These are phyloP conservation scores for Seiridium cupressi DNA, from an alignment of 2,329 filamentous ascomycete genomes.

Conservation along the genomic window DNA sequence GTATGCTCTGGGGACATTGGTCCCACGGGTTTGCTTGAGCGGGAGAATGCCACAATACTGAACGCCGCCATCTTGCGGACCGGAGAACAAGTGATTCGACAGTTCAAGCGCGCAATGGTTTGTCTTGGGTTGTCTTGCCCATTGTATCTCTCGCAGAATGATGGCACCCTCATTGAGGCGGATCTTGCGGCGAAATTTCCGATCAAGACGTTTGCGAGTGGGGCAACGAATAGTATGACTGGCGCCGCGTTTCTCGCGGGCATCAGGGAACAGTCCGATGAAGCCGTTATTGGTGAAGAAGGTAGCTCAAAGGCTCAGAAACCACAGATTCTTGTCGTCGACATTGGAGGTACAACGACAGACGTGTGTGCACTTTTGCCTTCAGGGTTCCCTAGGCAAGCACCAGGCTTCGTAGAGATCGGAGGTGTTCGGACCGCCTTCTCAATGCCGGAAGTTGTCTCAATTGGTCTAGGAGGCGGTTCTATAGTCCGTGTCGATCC, in stretches of 20 bases:
- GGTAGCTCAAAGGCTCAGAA: too few relatives aligned
- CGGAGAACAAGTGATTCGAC: neutral
- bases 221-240: constrained; percentile 4
- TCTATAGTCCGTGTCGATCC: neutral
- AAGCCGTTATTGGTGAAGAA: too few relatives aligned
- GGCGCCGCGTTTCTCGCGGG: constrained; percentile 6
- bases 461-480: constrained; percentile 1
- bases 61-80: neutral
- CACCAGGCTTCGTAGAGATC: constrained; percentile 4
- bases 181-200: neutral
- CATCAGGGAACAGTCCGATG: neutral
- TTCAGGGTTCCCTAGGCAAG: constrained; percentile 4
- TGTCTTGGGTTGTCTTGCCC: neutral
- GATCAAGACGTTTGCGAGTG: constrained; percentile 1
- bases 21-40: neutral
- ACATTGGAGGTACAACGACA: neutral
- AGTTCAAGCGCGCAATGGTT: neutral
- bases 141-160: constrained; percentile 2
- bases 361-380: constrained; percentile 2
- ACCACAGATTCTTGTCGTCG: neutral
- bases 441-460: constrained; percentile 9
- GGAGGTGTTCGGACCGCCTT: constrained; percentile 7
- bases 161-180: constrained; percentile 2
- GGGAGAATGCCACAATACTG: constrained; percentile 2
- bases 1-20: constrained; percentile 4